Evolutionary conservation across 2,329 filamentous ascomycete species (phyloP), one percentile per base, ranked within the genome.

Genomic region (Fusarium succisae): DNA sequence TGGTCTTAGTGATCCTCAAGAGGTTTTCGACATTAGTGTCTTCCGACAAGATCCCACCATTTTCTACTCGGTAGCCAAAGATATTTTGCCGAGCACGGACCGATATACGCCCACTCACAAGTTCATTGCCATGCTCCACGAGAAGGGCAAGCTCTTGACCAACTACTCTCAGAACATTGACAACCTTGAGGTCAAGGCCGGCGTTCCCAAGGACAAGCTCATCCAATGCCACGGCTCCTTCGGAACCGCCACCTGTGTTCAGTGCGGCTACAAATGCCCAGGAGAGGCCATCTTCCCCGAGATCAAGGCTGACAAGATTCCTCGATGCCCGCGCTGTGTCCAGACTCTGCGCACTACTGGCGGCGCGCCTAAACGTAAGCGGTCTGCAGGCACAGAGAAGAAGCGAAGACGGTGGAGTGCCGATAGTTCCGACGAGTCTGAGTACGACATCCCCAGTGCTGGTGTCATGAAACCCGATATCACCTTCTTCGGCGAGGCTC

Each of bases 141-240:
- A 96, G 76, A 93, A 95, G 82, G 91, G 90, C 74, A 98, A 98
- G 82, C 89, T 99, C 12, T 89, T 98, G 68, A 98, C 95, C 47
- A 98, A 98, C 84, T 99, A 98, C 85, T 97, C 96, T 1, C 96
- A 99, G 81, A 99, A 99, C 82, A 98, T 99, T 79, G 96, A 99
- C 86, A 98, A 98, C 77, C 91, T 98, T 58, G 96, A 99, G 82
- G 89, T 91, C 70, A 91, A 93, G 78, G 96, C 96, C 1, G 96
- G 96, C 28, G 94, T 99, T 69, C 84, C 87, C 28, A 88, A 90
- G 3, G 91, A 94, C 39, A 97, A 96, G 80, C 88, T 98, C 24
- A 92, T 99, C 35, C 96, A 99, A 83, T 98, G 96, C 81, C 96
- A 99, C 81, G 96, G 96, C 69, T 98, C 94, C 12, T 98, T 98